Base-by-base conservation (phyloP, 805 yeast species). In the Starmerella stellata region DNA sequence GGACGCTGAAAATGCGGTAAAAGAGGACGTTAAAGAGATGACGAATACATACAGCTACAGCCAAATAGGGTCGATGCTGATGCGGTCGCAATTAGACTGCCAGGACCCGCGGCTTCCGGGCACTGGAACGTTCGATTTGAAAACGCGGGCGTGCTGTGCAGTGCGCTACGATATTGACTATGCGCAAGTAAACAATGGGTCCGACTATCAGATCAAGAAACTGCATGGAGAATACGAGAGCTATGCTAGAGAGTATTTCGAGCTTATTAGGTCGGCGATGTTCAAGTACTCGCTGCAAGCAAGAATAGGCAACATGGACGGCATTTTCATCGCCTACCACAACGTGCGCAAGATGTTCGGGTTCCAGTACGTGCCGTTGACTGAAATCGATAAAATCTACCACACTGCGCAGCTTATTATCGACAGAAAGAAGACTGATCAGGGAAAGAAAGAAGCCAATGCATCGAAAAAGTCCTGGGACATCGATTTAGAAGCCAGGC, bases 281-380 rank as follows among this genome's bases (percentile, higher is more conserved):
- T 61, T 87, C 48, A 87, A 87, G 58, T 87, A 87, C 53, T 69
- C 79, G 2, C 64, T 87, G 47, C 96, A 90, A 57, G 96, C 95
- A 0, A 66, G 95, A 44, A 78, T 87, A 31, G 98, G 96, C 2
- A 74, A 78, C 50, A 87, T 90, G 96, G 95, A 85, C 57, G 98
- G 98, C 4, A 81, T 90, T 2, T 82, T 80, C 48, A 66, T 87
- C 14, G 95, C 95, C 0, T 87, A 75, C 56, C 98, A 87, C 56
- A 87, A 85, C 55, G 68, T 82, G 37, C 65, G 70, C 23, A 62
- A 73, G 35, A 69, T 85, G 49, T 81, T 87, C 58, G 98, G 95
- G 3, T 90, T 83, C 57, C 87, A 83, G 56, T 87, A 87, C 55
- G 54, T 87, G 21, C 85, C 93, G 1, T 60, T 85, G 36, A 57